phyloP scores from a whole-genome alignment of 352 stramenopile species.

The Plasmopara viticola region DNA sequence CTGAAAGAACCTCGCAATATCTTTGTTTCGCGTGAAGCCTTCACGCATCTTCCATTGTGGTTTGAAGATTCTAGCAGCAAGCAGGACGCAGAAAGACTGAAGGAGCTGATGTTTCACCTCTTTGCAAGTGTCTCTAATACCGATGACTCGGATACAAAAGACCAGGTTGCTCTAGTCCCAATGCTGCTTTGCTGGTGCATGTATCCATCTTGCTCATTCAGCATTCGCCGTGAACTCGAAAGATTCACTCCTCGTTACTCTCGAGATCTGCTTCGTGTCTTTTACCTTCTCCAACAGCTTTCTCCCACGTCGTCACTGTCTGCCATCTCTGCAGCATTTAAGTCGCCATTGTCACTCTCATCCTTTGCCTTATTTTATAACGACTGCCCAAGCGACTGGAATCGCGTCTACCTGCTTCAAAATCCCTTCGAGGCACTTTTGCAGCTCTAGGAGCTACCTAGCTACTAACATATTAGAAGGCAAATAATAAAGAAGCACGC shows the following conservation, averaged over 20 bases:
- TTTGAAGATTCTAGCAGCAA: slow-evolving; percentile 18
- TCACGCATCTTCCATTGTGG: slow-evolving; percentile 36
- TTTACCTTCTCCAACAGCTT: slow-evolving; percentile 18
- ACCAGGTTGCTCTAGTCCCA: slow-evolving; percentile 15
- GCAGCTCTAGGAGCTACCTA: slow-evolving; percentile 7
- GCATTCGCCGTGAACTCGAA: slow-evolving; percentile 27
- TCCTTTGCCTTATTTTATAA: slow-evolving; percentile 34
- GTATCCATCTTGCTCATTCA: slow-evolving; percentile 22
- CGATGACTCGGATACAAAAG: background rate
- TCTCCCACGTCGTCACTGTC: slow-evolving; percentile 13
- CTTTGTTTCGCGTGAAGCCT: slow-evolving; percentile 17
- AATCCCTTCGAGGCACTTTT: slow-evolving; percentile 38
- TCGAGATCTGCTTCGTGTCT: slow-evolving; percentile 34
- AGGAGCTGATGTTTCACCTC: slow-evolving; percentile 34
- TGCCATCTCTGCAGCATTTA: slow-evolving; percentile 7
- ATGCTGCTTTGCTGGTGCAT: slow-evolving; percentile 41
- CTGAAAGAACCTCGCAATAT: slow-evolving; percentile 2
- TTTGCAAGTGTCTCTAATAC: slow-evolving; percentile 8
- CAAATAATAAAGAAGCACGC: background rate
- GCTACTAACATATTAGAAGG: slow-evolving; percentile 9
- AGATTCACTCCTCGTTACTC: slow-evolving; percentile 32
- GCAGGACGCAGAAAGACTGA: slow-evolving; percentile 9
- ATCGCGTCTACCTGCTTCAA: slow-evolving; percentile 30
- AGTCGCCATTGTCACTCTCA: slow-evolving; percentile 4
- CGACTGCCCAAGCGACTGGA: slow-evolving; percentile 22